These are phyloP conservation scores for Metrosideros polymorpha DNA, from an alignment of 441 rosid genomes.

Conservation along the genomic window DNA sequence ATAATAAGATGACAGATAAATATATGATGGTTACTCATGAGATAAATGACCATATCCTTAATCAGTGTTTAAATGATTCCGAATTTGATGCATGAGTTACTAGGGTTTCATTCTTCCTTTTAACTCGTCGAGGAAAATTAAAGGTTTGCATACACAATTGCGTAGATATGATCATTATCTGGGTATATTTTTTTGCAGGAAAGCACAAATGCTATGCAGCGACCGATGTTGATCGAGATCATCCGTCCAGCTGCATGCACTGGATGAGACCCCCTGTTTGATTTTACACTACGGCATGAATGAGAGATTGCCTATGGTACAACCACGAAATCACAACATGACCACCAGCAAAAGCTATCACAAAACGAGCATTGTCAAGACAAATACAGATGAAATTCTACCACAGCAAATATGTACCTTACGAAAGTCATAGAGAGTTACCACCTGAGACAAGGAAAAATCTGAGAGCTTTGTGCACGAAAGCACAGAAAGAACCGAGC, in stretches of 20 bases:
- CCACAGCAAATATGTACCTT: neutral
- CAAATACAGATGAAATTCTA: neutral
- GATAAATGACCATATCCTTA: neutral
- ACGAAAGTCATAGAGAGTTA: neutral
- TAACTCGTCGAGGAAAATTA: neutral
- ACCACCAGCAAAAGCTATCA: neutral
- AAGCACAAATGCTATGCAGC: neutral
- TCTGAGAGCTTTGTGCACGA: neutral
- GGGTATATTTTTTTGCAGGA: neutral
- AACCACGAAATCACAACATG: neutral
- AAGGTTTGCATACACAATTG: neutral
- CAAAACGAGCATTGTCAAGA: neutral
- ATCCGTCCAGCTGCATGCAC: neutral
- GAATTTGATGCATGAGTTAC: neutral
- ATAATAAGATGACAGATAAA: neutral
- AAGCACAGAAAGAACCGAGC: neutral
- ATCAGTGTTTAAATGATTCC: neutral
- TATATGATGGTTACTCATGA: neutral
- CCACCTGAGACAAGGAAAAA: neutral
- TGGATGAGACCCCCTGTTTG: neutral
- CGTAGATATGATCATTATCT: neutral
- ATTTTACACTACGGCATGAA: neutral
- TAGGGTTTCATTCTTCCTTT: neutral
- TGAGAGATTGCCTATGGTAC: neutral
- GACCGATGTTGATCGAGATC: neutral